Conservation (phyloP, 164 flowering plant genomes). For the Macadamia tetraphylla region DNA sequence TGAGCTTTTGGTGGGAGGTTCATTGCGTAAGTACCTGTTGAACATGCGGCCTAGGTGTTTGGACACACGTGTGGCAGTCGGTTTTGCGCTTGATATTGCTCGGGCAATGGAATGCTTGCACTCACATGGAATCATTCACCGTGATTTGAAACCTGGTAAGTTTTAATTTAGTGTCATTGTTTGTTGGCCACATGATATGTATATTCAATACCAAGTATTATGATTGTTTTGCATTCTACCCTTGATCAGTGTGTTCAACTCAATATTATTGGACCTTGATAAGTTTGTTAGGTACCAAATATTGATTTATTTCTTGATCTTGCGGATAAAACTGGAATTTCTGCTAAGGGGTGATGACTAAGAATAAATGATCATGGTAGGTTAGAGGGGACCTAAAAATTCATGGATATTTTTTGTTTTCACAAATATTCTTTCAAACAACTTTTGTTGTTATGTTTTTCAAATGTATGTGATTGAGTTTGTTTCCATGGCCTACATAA, state of each 20-base stretch:
- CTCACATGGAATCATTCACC: conserved; percentile 33
- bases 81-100: conserved; percentile 37
- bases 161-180: background rate
- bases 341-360: too few relatives aligned
- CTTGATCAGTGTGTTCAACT: background rate
- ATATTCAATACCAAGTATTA: background rate
- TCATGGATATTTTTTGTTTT: too few relatives aligned
- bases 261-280: background rate
- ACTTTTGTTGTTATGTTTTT: too few relatives aligned
- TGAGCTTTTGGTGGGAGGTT: conserved; percentile 31
- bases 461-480: too few relatives aligned
- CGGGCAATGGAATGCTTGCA: conserved; percentile 38
- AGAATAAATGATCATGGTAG: too few relatives aligned
- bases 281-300: background rate
- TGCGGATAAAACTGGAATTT: too few relatives aligned
- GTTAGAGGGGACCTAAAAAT: too few relatives aligned
- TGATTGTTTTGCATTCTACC: background rate
- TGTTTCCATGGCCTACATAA: too few relatives aligned
- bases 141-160: conserved; percentile 34
- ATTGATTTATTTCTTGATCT: too few relatives aligned
- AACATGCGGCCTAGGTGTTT: conserved; percentile 25
- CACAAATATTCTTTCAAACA: too few relatives aligned
- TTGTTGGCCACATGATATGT: background rate
- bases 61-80: conserved; percentile 24
- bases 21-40: conserved; percentile 24